phyloP scores from a whole-genome alignment of 805 yeast species.

The Nakazawaea holstii region DNA sequence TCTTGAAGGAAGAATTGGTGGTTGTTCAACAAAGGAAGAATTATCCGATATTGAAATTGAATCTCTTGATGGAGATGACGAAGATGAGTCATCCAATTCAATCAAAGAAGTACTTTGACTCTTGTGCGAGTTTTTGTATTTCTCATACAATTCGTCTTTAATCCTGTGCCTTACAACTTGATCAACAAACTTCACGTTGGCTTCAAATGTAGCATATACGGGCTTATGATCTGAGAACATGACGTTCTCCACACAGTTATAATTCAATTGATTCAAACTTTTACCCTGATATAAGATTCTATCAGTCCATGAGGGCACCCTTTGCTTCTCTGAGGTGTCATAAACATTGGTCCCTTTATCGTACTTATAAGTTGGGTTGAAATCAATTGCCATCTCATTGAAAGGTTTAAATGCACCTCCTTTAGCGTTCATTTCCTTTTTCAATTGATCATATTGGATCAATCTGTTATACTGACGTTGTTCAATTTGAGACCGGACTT shows the following conservation, averaged over 20 bases:
- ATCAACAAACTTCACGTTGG: slow-evolving; percentile 65
- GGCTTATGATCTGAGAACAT: slow-evolving; percentile 87
- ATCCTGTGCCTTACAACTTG: slow-evolving; percentile 52
- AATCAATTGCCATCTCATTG: slow-evolving; percentile 72
- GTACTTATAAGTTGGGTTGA: slow-evolving; percentile 91
- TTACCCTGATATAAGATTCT: slow-evolving; percentile 58
- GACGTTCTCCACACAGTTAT: slow-evolving; percentile 57
- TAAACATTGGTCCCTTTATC: slow-evolving; percentile 79
- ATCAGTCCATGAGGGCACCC: slow-evolving; percentile 98
- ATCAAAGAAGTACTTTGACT: slow-evolving; percentile 17
- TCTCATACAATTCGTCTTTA: slow-evolving; percentile 53
- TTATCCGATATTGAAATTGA: slow-evolving; percentile 18
- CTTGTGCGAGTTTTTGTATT: slow-evolving; percentile 32
- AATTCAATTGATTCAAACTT: slow-evolving; percentile 55
- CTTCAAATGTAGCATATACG: slow-evolving; percentile 72
- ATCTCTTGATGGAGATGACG: slow-evolving; percentile 18
- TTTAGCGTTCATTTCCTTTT: slow-evolving; percentile 54
- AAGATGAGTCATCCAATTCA: slow-evolving; percentile 24
- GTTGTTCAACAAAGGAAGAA: slow-evolving; percentile 12
- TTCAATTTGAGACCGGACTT: slow-evolving; percentile 42
- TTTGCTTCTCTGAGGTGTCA: slow-evolving; percentile 86
- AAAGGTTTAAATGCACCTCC: slow-evolving; percentile 80
- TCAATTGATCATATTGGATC: slow-evolving; percentile 72
- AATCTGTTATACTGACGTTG: slow-evolving; percentile 23
- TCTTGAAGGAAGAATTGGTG: slow-evolving; percentile 9